phyloP scores from a whole-genome alignment of 2,329 filamentous ascomycete species.

The Trichophyton mentagrophytes region DNA sequence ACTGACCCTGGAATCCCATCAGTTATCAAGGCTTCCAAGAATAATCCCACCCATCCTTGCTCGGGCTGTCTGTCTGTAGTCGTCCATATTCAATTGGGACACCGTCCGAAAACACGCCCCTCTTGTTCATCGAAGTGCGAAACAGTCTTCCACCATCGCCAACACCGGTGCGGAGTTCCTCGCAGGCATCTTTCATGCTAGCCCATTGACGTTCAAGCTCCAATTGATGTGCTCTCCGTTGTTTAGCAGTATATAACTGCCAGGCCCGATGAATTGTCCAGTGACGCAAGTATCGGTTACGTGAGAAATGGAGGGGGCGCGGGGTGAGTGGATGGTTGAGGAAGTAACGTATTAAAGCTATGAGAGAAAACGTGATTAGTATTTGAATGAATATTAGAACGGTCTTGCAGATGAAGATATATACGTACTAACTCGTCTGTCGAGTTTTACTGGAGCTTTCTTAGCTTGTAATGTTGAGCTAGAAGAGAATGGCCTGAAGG shows the following conservation, averaged over 20 bases:
- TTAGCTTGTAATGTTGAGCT: constrained; percentile 29
- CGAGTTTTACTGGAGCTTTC: constrained; percentile 22
- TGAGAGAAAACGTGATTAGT: not conserved
- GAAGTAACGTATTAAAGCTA: constrained; percentile 56
- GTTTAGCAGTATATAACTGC: constrained; percentile 63
- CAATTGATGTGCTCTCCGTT: constrained; percentile 49
- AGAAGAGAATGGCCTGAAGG: constrained; percentile 27
- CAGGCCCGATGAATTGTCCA: constrained; percentile 99
- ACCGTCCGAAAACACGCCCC: constrained; percentile 59
- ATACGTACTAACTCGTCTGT: constrained; percentile 35
- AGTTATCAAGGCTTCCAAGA: constrained; percentile 57
- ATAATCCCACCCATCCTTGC: constrained; percentile 76
- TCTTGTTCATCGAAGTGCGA: constrained; percentile 81
- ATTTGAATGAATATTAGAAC: constrained; percentile 2
- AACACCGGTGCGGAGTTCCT: constrained; percentile 54
- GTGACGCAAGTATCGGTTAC: constrained; percentile 77
- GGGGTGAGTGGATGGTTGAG: constrained; percentile 56
- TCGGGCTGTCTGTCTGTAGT: constrained; percentile 65
- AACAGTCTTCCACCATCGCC: constrained; percentile 53
- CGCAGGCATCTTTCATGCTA: constrained; percentile 72
- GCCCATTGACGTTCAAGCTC: constrained; percentile 71
- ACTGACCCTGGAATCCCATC: not conserved
- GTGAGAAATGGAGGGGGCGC: constrained; percentile 74
- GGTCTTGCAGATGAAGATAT: not conserved
- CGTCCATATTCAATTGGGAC: constrained; percentile 80